A percentile compares a stretch with the other conserved stretches of the same genome.
Evolutionary conservation across 2,329 filamentous ascomycete species (phyloP).

Genomic region (Ascochyta koolunga): DNA sequence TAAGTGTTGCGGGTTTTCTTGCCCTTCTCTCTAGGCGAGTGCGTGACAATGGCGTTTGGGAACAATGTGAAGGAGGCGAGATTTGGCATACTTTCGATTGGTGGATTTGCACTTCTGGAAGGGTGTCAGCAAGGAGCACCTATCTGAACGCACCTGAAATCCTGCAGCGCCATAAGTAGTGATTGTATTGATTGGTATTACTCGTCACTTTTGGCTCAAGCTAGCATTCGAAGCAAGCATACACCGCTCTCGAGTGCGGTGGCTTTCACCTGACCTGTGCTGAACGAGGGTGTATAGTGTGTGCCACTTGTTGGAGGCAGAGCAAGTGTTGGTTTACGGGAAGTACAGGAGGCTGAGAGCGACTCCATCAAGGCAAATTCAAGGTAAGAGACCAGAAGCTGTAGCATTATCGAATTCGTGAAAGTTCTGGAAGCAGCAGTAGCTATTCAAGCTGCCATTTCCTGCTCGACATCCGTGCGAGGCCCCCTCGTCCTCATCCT

Average conservation of each 20-base stretch:
- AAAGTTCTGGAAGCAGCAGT: background rate
- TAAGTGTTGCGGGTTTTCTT: background rate
- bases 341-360: background rate
- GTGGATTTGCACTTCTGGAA: background rate
- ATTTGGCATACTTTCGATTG: background rate
- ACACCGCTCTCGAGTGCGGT: background rate
- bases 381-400: background rate
- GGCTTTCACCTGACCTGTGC: background rate
- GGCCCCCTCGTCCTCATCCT: conserved; percentile 11
- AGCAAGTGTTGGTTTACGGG: background rate
- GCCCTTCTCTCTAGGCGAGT: too few relatives aligned
- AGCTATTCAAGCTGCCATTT: conserved; percentile 9
- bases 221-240: background rate
- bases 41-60: background rate
- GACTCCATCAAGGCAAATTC: background rate
- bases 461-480: conserved; percentile 6
- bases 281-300: background rate
- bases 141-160: background rate
- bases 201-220: background rate
- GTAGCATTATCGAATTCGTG: conserved; percentile 3
- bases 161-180: background rate
- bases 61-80: conserved; percentile 3
- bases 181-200: background rate
- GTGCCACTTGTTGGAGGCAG: background rate
- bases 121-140: background rate